A percentile compares a stretch with the other conserved stretches of the same genome.
Evolutionary conservation across 257 asterid species (phyloP).

Genomic region (Henckelia pumila): DNA sequence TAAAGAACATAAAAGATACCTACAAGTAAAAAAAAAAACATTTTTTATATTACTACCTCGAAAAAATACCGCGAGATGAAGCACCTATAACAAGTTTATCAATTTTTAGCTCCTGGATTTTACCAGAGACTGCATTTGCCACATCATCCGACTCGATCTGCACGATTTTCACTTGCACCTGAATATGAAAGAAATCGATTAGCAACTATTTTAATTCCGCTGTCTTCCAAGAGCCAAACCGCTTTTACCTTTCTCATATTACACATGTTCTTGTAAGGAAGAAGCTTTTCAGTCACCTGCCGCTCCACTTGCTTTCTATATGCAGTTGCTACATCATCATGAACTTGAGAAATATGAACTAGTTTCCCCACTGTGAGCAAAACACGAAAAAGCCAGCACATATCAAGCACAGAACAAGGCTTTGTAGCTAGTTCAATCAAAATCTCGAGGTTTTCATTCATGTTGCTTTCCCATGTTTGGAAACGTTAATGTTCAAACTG

Average conservation of each 20-base stretch:
- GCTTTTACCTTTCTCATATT: constrained; percentile 47
- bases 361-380: constrained; percentile 66
- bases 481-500: neutral
- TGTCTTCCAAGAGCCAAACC: neutral
- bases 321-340: constrained; percentile 76
- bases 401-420: neutral
- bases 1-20: neutral
- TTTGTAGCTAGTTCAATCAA: neutral
- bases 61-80: constrained; percentile 64
- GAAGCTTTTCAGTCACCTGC: constrained; percentile 62
- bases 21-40: neutral
- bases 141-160: constrained; percentile 83
- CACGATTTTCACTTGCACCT: constrained; percentile 68
- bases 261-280: constrained; percentile 66
- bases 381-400: constrained; percentile 3
- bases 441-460: neutral
- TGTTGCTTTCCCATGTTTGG: neutral
- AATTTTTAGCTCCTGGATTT: constrained; percentile 40
- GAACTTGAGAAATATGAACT: constrained; percentile 66
- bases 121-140: constrained; percentile 44
- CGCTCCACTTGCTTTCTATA: constrained; percentile 66
- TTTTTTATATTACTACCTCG: constrained; percentile 45
- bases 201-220: neutral
- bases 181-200: constrained; percentile 25
- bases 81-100: constrained; percentile 70